Base-by-base conservation (phyloP, 2,329 filamentous ascomycete species). In the Stagonosporopsis tanaceti region DNA sequence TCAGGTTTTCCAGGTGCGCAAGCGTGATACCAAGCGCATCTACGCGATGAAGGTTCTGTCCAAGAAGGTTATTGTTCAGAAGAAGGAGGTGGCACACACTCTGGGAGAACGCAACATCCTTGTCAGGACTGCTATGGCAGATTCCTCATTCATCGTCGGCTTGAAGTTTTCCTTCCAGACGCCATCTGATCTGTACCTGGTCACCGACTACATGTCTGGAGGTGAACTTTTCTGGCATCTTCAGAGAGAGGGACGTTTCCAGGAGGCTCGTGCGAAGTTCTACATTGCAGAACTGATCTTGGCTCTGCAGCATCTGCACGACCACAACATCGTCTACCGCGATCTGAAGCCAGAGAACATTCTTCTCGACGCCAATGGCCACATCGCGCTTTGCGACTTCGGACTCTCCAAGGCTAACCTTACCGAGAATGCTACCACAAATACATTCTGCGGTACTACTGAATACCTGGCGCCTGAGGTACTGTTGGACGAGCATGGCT, bases 31-130 rank as follows among this genome's bases (percentile, higher is more conserved):
- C 0, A 88, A 89, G 69, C 89, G 95, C 41, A 97, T 99, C 60
- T 99, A 99, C 72, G 95, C 95, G 61, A 99, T 99, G 95, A 99
- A 99, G 78, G 94, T 99, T 1, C 82, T 99, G 30, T 97, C 95
- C 47, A 99, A 99, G 84, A 99, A 99, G 83, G 95, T 99, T 50
- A 99, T 99, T 71, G 95, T 99, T 25, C 95, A 99, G 79, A 99
- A 99, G 86, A 99, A 99, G 79, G 95, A 99, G 77, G 93, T 99
- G 47, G 93, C 94, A 15, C 95, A 99, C 75, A 99, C 95, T 0
- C 89, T 99, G 35, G 95, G 95, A 65, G 95, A 99, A 79, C 87
- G 95, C 59, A 99, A 99, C 74, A 99, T 99, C 65, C 83, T 99
- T 45, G 95, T 99, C 38, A 90, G 95, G 64, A 99, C 95, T 4